phyloP scores from a whole-genome alignment of 108 stramenopile species.

The Skeletonema grethae region DNA sequence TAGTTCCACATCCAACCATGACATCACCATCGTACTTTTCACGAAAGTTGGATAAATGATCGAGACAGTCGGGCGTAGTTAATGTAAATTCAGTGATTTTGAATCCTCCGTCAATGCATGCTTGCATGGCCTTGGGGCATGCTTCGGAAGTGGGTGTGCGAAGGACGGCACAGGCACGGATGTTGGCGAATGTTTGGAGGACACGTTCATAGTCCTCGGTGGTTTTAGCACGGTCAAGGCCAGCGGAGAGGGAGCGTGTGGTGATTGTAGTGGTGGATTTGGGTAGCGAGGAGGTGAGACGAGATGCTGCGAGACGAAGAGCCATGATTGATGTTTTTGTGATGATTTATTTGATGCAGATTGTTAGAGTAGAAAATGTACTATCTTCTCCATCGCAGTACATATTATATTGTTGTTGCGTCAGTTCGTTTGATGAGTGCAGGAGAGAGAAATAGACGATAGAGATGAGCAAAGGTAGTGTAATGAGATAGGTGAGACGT shows the following conservation, averaged over 20 bases:
- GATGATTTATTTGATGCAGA: not conserved
- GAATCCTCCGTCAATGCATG: conserved; percentile 89
- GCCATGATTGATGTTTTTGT: conserved; percentile 31
- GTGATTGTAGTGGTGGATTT: conserved; percentile 3
- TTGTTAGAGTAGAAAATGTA: not conserved
- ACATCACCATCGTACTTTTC: conserved; percentile 84
- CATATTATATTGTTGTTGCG: not conserved
- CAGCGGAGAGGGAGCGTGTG: conserved; percentile 26
- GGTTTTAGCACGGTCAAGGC: conserved; percentile 61
- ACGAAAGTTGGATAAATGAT: conserved; percentile 73
- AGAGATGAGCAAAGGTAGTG: no score
- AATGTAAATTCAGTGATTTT: conserved; percentile 87
- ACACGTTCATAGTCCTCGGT: conserved; percentile 69
- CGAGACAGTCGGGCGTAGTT: conserved; percentile 81
- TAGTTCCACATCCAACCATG: conserved; percentile 89
- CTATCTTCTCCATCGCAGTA: not conserved
- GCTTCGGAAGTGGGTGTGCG: conserved; percentile 83
- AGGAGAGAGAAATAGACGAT: no score
- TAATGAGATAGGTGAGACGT: no score
- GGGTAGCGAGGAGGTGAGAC: conserved; percentile 1
- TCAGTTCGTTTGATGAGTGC: not conserved
- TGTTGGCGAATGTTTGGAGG: conserved; percentile 71
- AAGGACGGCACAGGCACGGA: conserved; percentile 84
- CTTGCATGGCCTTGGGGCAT: conserved; percentile 89
- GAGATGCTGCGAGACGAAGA: conserved; percentile 49